phyloP scores from a whole-genome alignment of 768 basidiomycete species.

The Calocybe cyanea region DNA sequence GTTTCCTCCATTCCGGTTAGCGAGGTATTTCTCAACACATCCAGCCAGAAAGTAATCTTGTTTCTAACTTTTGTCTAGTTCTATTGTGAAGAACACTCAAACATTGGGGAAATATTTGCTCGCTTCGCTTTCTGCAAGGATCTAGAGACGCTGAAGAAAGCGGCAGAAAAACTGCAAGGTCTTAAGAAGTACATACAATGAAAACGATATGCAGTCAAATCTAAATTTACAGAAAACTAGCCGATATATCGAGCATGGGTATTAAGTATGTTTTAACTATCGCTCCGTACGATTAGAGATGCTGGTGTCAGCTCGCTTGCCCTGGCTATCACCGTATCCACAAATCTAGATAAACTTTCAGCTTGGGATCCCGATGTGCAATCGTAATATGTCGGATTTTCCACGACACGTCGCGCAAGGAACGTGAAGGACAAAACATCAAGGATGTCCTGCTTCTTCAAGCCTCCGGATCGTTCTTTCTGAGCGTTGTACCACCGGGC shows the following conservation, averaged over 20 bases:
- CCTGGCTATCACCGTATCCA: constrained; percentile 46
- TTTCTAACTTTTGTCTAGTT: constrained; percentile 47
- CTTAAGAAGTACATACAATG: constrained; percentile 61
- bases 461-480: constrained; percentile 33
- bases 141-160: constrained; percentile 71
- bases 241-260: too few relatives aligned
- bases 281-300: neutral
- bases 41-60: constrained; percentile 6
- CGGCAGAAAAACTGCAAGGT: constrained; percentile 77
- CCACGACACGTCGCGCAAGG: constrained; percentile 62
- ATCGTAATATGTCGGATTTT: constrained; percentile 87
- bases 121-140: constrained; percentile 98
- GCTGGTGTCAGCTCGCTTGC: constrained; percentile 5
- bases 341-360: constrained; percentile 64
- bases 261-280: too few relatives aligned
- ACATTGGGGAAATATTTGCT: constrained; percentile 81
- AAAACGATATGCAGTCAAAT: neutral
- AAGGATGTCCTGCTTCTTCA: constrained; percentile 62
- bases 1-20: constrained; percentile 94
- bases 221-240: too few relatives aligned
- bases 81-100: constrained; percentile 84
- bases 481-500: constrained; percentile 43
- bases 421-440: constrained; percentile 82
- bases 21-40: constrained; percentile 51
- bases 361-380: constrained; percentile 38